phyloP scores from a whole-genome alignment of 208 protist species.

The Acanthamoeba castellanii region DNA sequence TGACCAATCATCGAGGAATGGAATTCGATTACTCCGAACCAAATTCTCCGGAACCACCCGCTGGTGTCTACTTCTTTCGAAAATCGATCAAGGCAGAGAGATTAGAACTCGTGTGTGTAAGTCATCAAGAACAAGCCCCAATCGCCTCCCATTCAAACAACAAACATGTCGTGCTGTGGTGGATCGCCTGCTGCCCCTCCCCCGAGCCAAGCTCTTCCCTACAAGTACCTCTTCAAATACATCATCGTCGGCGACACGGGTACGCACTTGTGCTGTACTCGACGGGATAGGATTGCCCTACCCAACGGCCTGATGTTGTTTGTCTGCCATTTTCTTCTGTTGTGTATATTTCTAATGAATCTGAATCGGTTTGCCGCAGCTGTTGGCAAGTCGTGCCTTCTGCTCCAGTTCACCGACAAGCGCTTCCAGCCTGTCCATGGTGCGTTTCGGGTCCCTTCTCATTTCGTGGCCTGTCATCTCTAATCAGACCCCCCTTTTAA shows the following conservation, averaged over 20 bases:
- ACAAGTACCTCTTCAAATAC: conserved; percentile 98
- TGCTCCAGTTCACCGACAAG: conserved; percentile 99
- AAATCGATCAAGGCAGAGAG: too few species aligned
- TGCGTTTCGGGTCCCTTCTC: neutral
- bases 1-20: too few species aligned
- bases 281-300: too few species aligned
- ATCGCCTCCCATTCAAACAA: neutral
- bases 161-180: conserved; percentile 47
- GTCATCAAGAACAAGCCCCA: too few species aligned
- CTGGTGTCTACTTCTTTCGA: too few species aligned
- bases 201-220: conserved; percentile 76
- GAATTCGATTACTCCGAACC: too few species aligned
- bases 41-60: too few species aligned
- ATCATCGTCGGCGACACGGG: conserved; percentile 93
- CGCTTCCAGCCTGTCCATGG: conserved; percentile 98
- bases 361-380: conserved; percentile 8
- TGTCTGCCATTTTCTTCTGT: neutral
- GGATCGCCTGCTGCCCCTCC: conserved; percentile 19
- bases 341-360: neutral
- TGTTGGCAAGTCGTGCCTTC: conserved; percentile 99
- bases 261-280: neutral
- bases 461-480: neutral
- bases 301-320: too few species aligned
- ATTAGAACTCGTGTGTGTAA: too few species aligned
- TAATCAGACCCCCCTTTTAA: neutral